Evolutionary conservation across 257 asterid genomes (phyloP), one percentile per base, ranked within the genome.

Genomic region (Solanum tarapatanum): DNA sequence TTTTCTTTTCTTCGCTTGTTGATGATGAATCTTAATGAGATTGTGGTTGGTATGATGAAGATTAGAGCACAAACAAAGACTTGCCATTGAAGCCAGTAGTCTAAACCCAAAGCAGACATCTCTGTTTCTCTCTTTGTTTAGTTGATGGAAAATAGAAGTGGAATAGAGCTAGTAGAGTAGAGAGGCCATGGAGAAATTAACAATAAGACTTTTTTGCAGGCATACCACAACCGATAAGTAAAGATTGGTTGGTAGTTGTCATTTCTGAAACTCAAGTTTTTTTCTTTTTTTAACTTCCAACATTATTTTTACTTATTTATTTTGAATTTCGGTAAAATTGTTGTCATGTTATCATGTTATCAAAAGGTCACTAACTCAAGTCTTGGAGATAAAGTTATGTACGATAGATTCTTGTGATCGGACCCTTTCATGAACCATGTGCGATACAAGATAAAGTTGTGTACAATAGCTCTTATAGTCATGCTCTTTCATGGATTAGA

Each of bases 71-170:
- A 91, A 2, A 93, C 88, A 14, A 84, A 86, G 8, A 96, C 97
- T 90, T 94, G 98, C 98, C 98, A 95, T 88, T 88, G 94, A 85
- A 95, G 72, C 98, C 99, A 94, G 87, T 92, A 94, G 1, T 82
- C 89, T 64, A 88, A 36, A 16, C 92, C 89, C 45, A 62, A 41
- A 0, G 21, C 13, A 4, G 72, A 48, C 83, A 76, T 62, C 70
- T 58, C 68, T 58, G 11, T 21, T 58, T 62, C 70, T 58, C 68
- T 58, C 26, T 21, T 21, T 58, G 68, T 58, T 21, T 58, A 19
- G 68, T 19, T 58, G 69, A 23, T 62, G 70, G 70, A 64, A 62
- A n/a, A 64, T 64, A 64, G 2, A 64, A 60, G 28, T 8, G 0
- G 11, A 21, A 58, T 23, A 64, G 7, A 64, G 32, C 0, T 64